These are phyloP conservation scores for Wickerhamomyces sp. DNA, from an alignment of 1,139 yeast genomes.

Conservation along the genomic window DNA sequence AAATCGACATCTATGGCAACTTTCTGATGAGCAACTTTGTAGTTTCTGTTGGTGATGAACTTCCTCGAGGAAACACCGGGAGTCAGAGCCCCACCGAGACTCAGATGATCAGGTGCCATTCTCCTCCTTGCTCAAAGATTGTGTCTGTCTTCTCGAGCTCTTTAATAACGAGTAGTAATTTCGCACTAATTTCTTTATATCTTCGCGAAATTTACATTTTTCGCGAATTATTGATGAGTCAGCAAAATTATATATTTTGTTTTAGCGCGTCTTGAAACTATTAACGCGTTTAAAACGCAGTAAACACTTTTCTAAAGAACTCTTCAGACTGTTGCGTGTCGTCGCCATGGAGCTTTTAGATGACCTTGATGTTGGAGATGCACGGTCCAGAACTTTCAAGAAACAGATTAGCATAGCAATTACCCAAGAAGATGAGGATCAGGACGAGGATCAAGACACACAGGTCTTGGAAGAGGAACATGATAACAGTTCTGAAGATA, in stretches of 20 bases:
- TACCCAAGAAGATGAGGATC: background rate
- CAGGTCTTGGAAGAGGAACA: constrained; percentile 3
- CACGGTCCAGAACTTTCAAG: constrained; percentile 16
- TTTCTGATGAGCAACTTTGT: constrained; percentile 65
- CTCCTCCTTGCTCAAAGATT: constrained; percentile 7
- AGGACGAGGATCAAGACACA: background rate
- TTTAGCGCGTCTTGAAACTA: background rate
- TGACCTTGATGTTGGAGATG: constrained; percentile 13
- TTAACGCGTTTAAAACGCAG: background rate
- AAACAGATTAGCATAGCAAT: constrained; percentile 12
- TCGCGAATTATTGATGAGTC: no score
- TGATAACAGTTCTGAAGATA: background rate
- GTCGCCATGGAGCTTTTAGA: constrained; percentile 13
- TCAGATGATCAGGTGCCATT: constrained; percentile 16
- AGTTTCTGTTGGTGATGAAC: constrained; percentile 17
- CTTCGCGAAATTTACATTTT: no score
- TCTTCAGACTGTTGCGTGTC: no score
- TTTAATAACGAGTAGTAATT: background rate
- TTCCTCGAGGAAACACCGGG: constrained; percentile 14
- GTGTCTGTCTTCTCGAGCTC: background rate
- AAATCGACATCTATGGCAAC: constrained; percentile 66
- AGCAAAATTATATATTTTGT: no score
- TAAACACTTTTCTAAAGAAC: no score
- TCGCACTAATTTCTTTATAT: no score
- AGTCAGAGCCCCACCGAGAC: constrained; percentile 12